These are phyloP conservation scores for Anisodus tanguticus DNA, from an alignment of 257 asterid genomes.

Conservation along the genomic window DNA sequence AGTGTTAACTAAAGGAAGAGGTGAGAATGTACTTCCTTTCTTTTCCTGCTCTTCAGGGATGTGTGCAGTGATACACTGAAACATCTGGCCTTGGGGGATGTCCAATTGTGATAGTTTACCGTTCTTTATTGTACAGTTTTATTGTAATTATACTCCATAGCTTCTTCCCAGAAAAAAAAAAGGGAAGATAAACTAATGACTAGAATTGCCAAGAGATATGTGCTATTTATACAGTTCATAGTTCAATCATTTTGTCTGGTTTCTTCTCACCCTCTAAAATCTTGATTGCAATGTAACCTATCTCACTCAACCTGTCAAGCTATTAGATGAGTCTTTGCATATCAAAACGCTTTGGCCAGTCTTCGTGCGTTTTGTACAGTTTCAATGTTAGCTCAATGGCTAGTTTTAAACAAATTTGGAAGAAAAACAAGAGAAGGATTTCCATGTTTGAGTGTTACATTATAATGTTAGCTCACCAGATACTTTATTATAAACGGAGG, in stretches of 20 bases:
- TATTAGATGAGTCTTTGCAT: not conserved
- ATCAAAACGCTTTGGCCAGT: not conserved
- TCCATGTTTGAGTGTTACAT: too few species aligned
- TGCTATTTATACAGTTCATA: not conserved
- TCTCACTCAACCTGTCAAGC: constrained; percentile 25
- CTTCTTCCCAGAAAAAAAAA: constrained; percentile 1
- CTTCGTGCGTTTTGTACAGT: not conserved
- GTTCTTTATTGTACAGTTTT: not conserved
- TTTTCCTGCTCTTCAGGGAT: constrained; percentile 4
- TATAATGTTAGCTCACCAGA: too few species aligned
- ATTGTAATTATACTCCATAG: not conserved
- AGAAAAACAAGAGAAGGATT: too few species aligned
- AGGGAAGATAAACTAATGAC: constrained; percentile 16
- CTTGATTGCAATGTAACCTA: not conserved
- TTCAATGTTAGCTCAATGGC: not conserved
- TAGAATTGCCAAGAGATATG: not conserved
- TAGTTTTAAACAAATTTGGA: not conserved
- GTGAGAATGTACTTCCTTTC: not conserved
- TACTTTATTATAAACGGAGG: too few species aligned
- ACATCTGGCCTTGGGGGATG: not conserved
- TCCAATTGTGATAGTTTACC: constrained; percentile 9
- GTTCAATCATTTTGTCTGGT: not conserved
- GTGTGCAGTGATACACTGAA: not conserved
- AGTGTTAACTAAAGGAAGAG: not conserved
- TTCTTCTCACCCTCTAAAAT: not conserved